phyloP scores from a whole-genome alignment of 2,329 filamentous ascomycete genomes.

The Exophiala lecanii-corni region DNA sequence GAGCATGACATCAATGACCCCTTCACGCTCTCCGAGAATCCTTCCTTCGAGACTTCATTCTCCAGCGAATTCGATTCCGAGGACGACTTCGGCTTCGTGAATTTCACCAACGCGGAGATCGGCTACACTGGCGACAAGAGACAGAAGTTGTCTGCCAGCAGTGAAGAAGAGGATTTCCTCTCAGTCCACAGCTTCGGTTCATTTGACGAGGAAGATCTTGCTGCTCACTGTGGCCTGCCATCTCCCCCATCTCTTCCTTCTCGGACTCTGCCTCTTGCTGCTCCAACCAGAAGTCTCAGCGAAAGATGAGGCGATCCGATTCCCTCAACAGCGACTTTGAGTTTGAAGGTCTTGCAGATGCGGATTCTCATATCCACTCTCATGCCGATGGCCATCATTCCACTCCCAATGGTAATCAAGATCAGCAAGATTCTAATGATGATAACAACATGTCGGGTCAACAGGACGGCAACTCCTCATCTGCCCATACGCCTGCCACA shows the following conservation, averaged over 20 bases:
- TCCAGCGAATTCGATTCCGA: slow-evolving; percentile 73
- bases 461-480: slow-evolving; percentile 13
- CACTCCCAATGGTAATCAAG: slow-evolving; percentile 35
- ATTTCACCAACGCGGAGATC: slow-evolving; percentile 59
- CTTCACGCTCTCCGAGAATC: slow-evolving; percentile 36
- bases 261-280: slow-evolving; percentile 44
- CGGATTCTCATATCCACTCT: slow-evolving; percentile 31
- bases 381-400: slow-evolving; percentile 44
- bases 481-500: slow-evolving; percentile 57
- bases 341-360: slow-evolving; percentile 27
- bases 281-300: slow-evolving; percentile 41
- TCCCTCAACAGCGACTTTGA: slow-evolving; percentile 31
- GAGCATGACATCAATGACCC: slow-evolving; percentile 34
- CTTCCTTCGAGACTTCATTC: slow-evolving; percentile 77
- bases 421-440: slow-evolving; percentile 39
- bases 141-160: slow-evolving; percentile 59
- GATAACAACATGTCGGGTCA: slow-evolving; percentile 41
- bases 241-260: slow-evolving; percentile 56
- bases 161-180: slow-evolving; percentile 74
- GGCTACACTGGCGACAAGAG: slow-evolving; percentile 63
- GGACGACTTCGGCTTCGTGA: slow-evolving; percentile 78
- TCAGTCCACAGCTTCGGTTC: slow-evolving; percentile 72
- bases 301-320: slow-evolving; percentile 34
- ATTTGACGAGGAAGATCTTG: slow-evolving; percentile 63
- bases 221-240: slow-evolving; percentile 58